Evolutionary conservation across 805 yeast species (phyloP).

Genomic region (Wickerhamiella sorbophila): DNA sequence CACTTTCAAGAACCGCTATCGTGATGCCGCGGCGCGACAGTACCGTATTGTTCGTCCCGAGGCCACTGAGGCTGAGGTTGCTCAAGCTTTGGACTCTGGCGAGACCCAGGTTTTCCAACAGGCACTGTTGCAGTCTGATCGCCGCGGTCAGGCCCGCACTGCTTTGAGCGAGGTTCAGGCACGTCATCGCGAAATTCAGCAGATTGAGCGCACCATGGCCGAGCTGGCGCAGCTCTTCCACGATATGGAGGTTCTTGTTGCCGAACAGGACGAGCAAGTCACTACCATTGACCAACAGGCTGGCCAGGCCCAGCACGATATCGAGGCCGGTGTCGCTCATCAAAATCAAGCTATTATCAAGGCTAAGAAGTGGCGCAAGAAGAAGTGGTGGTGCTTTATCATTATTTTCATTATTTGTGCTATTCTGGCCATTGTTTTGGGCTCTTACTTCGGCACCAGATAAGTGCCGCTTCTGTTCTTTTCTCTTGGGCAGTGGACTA

Average conservation of each 20-base stretch:
- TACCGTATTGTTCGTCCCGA: slow-evolving; percentile 51
- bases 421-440: slow-evolving; percentile 15
- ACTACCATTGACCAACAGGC: slow-evolving; percentile 73
- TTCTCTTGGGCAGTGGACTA: no score
- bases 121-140: slow-evolving; percentile 36
- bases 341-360: slow-evolving; percentile 76
- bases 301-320: slow-evolving; percentile 70
- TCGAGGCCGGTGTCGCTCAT: slow-evolving; percentile 90
- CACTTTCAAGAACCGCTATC: slow-evolving; percentile 68
- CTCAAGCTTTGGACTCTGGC: slow-evolving; percentile 69
- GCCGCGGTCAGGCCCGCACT: slow-evolving; percentile 66
- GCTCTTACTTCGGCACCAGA: slow-evolving; percentile 13
- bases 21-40: slow-evolving; percentile 83
- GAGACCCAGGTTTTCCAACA: slow-evolving; percentile 86
- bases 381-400: slow-evolving; percentile 61
- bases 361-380: slow-evolving; percentile 82
- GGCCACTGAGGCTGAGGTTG: slow-evolving; percentile 61
- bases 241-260: slow-evolving; percentile 92
- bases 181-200: slow-evolving; percentile 87
- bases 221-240: slow-evolving; percentile 89
- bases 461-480: neutral
- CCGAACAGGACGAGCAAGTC: slow-evolving; percentile 84
- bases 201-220: slow-evolving; percentile 89
- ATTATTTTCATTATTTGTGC: slow-evolving; percentile 18
- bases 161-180: slow-evolving; percentile 92